These are phyloP conservation scores for Hortaea sp. DNA, from an alignment of 2,329 filamentous ascomycete species.

Conservation along the genomic window DNA sequence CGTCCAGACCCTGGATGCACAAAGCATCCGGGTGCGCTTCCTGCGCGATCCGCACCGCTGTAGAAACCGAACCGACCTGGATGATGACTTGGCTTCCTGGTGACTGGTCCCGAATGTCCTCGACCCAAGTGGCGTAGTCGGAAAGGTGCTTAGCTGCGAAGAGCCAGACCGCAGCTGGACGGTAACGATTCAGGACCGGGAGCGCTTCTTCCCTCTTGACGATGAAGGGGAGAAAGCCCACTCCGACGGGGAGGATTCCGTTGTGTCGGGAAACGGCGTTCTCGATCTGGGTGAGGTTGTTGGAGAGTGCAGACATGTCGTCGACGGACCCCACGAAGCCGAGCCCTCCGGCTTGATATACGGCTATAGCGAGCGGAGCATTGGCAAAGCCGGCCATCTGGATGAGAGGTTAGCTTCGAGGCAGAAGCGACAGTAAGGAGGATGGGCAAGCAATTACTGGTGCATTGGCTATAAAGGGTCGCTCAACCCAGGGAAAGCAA, in stretches of 20 bases:
- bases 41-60: conserved; percentile 40
- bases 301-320: conserved; percentile 9
- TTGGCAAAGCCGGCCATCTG: conserved; percentile 8
- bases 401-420: not conserved
- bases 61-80: conserved; percentile 50
- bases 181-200: conserved; percentile 43
- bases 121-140: conserved; percentile 27
- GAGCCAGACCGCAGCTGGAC: conserved; percentile 55
- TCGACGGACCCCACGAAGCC: conserved; percentile 35
- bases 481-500: conserved; percentile 4
- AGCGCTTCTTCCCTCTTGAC: conserved; percentile 32
- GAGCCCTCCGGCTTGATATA: conserved; percentile 43
- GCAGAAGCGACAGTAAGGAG: not conserved
- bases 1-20: conserved; percentile 53
- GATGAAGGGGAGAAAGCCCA: conserved; percentile 51
- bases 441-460: conserved; percentile 1
- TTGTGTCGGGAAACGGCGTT: conserved; percentile 3
- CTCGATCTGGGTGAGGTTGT: conserved; percentile 10
- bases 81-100: conserved; percentile 42
- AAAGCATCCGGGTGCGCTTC: conserved; percentile 45
- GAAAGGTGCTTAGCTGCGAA: conserved; percentile 45
- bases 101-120: conserved; percentile 21
- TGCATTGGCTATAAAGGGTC: conserved; percentile 8
- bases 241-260: conserved; percentile 40
- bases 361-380: conserved; percentile 45